Evolutionary conservation across 257 asterid genomes (phyloP).

Genomic region (Lycium ferocissimum): DNA sequence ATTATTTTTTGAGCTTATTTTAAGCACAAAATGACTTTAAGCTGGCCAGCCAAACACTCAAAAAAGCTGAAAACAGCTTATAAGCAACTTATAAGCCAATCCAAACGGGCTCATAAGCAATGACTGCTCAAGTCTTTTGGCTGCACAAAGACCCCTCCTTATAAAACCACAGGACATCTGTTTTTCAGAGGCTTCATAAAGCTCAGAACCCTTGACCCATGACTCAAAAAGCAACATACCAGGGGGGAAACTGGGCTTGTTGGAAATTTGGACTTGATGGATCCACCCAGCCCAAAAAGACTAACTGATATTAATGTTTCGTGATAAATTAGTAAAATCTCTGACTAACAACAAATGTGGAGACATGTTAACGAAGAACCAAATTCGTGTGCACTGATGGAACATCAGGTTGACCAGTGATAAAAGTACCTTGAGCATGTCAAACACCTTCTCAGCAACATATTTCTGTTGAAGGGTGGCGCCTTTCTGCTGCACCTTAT

Average conservation of each 20-base stretch:
- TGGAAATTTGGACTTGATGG: background rate
- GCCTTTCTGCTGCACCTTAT: conserved; percentile 99
- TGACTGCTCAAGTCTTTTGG: background rate
- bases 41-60: no score
- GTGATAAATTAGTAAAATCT: background rate
- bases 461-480: conserved; percentile 97
- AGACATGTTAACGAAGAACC: background rate
- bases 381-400: background rate
- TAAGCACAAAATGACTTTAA: no score
- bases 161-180: background rate
- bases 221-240: background rate
- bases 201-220: conserved; percentile 17
- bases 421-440: conserved; percentile 84
- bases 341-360: background rate
- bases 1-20: no score
- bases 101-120: no score
- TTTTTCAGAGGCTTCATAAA: conserved; percentile 14
- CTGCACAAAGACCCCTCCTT: background rate
- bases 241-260: background rate
- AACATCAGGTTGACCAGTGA: background rate
- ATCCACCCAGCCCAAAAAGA: background rate
- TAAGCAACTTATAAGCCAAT: no score
- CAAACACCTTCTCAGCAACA: conserved; percentile 97
- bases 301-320: background rate
- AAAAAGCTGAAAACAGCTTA: no score